phyloP scores from a whole-genome alignment of 2,329 filamentous ascomycete genomes.

The Cladorrhinum sp. region DNA sequence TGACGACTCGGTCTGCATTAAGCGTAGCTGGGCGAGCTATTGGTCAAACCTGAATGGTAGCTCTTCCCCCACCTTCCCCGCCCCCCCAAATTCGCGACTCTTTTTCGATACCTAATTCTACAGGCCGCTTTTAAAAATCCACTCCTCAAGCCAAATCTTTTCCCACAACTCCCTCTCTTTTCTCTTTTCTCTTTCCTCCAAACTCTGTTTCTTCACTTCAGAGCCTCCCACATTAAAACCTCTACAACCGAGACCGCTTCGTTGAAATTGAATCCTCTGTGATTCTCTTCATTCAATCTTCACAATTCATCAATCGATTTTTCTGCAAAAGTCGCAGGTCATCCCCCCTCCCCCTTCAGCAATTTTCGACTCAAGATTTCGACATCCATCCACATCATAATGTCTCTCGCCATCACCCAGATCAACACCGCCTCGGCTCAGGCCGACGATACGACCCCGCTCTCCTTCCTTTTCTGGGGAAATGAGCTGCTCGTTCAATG shows the following conservation, averaged over 20 bases:
- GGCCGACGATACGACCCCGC: background rate
- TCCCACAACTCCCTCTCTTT: background rate
- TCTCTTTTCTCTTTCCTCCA: background rate
- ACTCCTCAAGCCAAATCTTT: too few relatives aligned
- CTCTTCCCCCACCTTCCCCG: background rate
- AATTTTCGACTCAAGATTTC: background rate
- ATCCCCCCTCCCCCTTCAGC: background rate
- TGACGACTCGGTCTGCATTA: background rate
- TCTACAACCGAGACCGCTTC: background rate
- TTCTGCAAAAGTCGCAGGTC: background rate
- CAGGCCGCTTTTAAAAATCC: background rate
- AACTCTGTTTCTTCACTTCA: background rate
- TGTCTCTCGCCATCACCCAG: constrained; percentile 4
- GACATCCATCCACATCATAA: background rate
- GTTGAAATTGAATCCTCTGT: background rate
- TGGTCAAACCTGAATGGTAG: background rate
- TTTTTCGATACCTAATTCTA: background rate
- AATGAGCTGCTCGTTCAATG: constrained; percentile 18
- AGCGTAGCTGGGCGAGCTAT: background rate
- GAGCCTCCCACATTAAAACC: background rate
- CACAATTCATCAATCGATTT: background rate
- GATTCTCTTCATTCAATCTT: background rate
- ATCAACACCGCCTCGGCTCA: background rate
- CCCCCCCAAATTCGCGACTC: background rate
- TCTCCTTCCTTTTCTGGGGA: constrained; percentile 15